phyloP scores from a whole-genome alignment of 2,329 filamentous ascomycete species.

The Aspergillus sojae region DNA sequence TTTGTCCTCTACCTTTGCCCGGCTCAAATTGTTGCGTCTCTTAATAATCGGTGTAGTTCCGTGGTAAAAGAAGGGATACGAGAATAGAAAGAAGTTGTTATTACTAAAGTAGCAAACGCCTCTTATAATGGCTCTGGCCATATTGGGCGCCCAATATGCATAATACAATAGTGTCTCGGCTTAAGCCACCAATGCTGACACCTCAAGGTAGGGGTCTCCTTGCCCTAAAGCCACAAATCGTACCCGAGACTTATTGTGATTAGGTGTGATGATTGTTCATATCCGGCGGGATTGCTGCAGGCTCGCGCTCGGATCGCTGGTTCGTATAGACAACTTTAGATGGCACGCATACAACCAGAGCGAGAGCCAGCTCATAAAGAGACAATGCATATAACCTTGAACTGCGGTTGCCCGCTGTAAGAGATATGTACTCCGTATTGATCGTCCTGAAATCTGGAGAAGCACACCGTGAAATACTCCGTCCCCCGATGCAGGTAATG shows the following conservation, averaged over 20 bases:
- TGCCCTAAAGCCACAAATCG: not conserved
- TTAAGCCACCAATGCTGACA: not conserved
- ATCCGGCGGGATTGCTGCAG: not conserved
- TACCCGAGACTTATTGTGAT: not conserved
- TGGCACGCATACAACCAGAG: not conserved
- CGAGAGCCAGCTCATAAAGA: not conserved
- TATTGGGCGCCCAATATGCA: not conserved
- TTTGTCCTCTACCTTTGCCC: not conserved
- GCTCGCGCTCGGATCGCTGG: not conserved
- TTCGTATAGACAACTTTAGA: not conserved
- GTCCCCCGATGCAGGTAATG: not conserved
- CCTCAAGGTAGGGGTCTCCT: not conserved
- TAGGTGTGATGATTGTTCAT: not conserved
- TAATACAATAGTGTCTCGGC: not conserved
- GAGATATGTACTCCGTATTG: not conserved
- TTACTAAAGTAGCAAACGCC: not conserved
- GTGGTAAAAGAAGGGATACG: not conserved
- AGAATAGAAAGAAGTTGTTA: not conserved
- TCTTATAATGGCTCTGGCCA: not conserved
- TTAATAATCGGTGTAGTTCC: not conserved
- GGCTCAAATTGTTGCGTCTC: not conserved
- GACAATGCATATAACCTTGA: not conserved
- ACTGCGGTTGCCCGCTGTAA: slow-evolving; percentile 1
- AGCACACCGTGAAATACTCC: not conserved
- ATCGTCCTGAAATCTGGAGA: slow-evolving; percentile 3